phyloP scores from a whole-genome alignment of 2,329 filamentous ascomycete genomes.

The Fusarium tricinctum region DNA sequence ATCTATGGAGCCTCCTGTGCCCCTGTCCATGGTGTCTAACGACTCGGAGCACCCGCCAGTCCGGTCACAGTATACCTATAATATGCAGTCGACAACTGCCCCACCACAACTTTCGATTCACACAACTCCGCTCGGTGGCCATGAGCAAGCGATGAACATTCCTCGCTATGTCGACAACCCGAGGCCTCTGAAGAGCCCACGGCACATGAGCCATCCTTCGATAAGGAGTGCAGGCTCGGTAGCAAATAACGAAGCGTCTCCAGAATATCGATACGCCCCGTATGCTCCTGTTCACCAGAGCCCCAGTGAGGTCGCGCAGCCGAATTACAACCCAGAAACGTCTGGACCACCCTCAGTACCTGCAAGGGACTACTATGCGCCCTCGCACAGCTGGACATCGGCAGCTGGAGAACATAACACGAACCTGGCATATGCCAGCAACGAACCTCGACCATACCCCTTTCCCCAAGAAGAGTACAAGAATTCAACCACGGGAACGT shows the following conservation, averaged over 20 bases:
- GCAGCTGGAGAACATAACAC: conserved; percentile 63
- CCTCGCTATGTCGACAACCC: conserved; percentile 71
- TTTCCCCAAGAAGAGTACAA: conserved; percentile 66
- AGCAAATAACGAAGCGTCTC: conserved; percentile 62
- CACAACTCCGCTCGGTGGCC: conserved; percentile 53
- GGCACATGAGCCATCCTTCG: conserved; percentile 67
- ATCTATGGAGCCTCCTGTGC: conserved; percentile 66
- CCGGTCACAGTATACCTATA: conserved; percentile 69
- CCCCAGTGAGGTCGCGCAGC: conserved; percentile 53
- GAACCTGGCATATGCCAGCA: conserved; percentile 61
- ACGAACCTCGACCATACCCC: conserved; percentile 64
- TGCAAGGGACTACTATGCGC: conserved; percentile 68
- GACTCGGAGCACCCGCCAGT: conserved; percentile 64
- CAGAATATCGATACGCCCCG: conserved; percentile 71
- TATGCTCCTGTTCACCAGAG: conserved; percentile 51
- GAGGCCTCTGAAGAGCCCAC: conserved; percentile 69
- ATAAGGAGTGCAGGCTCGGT: conserved; percentile 65
- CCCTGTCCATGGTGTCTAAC: conserved; percentile 63
- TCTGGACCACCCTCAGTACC: conserved; percentile 48
- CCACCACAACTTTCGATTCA: conserved; percentile 64
- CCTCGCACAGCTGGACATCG: conserved; percentile 66
- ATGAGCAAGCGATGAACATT: conserved; percentile 65
- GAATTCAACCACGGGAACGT: conserved; percentile 44
- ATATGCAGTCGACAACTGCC: conserved; percentile 65
- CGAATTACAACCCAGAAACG: conserved; percentile 52